Evolutionary conservation across 1,139 yeast genomes (phyloP).

Genomic region (Suhomyces bribrorum): DNA sequence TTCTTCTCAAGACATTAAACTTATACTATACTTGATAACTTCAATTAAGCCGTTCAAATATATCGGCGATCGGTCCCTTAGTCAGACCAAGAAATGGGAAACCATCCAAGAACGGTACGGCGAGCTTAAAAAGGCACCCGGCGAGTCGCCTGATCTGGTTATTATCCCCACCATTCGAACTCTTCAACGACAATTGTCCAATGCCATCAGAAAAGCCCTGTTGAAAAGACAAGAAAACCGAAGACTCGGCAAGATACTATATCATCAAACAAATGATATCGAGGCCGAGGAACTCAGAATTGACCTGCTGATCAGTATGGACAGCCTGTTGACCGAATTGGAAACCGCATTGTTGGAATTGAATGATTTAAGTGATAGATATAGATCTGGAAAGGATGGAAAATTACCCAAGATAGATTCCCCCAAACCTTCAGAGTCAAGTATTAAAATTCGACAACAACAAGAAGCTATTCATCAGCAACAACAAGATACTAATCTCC

Average conservation of each 20-base stretch:
- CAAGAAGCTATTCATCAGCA: not conserved
- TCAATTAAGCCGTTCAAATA: slow-evolving; percentile 40
- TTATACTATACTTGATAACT: slow-evolving; percentile 33
- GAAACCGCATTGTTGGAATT: slow-evolving; percentile 33
- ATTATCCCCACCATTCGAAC: slow-evolving; percentile 40
- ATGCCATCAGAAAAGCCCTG: slow-evolving; percentile 36
- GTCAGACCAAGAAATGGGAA: slow-evolving; percentile 42
- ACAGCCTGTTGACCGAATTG: slow-evolving; percentile 28
- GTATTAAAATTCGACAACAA: not conserved
- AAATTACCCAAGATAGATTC: slow-evolving; percentile 18
- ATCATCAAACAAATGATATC: slow-evolving; percentile 1
- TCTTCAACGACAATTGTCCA: slow-evolving; percentile 37
- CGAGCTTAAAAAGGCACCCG: slow-evolving; percentile 19
- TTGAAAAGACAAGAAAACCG: slow-evolving; percentile 16
- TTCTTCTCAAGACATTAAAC: slow-evolving; percentile 29
- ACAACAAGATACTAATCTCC: not conserved
- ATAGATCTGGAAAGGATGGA: slow-evolving; percentile 34
- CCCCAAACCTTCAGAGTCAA: not conserved
- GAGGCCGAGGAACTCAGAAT: slow-evolving; percentile 5
- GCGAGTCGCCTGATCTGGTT: slow-evolving; percentile 11
- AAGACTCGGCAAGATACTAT: slow-evolving; percentile 8
- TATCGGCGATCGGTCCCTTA: slow-evolving; percentile 35
- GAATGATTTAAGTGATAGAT: slow-evolving; percentile 35
- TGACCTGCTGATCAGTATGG: slow-evolving; percentile 15
- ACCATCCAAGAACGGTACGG: slow-evolving; percentile 31